Evolutionary conservation across 2,329 filamentous ascomycete genomes (phyloP).

Genomic region (Hypoxylon sp.): DNA sequence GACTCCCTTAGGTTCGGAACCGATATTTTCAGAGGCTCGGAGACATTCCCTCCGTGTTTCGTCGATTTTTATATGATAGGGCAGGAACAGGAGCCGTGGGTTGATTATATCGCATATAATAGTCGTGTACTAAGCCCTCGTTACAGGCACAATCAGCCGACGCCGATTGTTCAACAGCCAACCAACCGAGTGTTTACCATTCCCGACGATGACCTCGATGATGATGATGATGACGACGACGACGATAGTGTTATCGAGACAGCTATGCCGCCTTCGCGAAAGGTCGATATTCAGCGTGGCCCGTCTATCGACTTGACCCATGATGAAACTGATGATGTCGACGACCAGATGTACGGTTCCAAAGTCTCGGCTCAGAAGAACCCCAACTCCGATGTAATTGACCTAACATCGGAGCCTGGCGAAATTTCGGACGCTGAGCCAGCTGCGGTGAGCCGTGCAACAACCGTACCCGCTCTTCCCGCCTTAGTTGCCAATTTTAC

Average conservation of each 20-base stretch:
- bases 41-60: constrained; percentile 58
- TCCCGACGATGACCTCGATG: constrained; percentile 58
- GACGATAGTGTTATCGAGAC: constrained; percentile 41
- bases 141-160: constrained; percentile 16
- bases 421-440: constrained; percentile 33
- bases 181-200: constrained; percentile 58
- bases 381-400: constrained; percentile 45
- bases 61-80: constrained; percentile 55
- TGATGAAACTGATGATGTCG: constrained; percentile 28
- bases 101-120: not conserved
- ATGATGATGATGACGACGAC: constrained; percentile 52
- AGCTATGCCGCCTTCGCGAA: constrained; percentile 2
- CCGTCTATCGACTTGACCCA: constrained; percentile 47
- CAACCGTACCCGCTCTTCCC: not conserved
- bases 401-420: constrained; percentile 48
- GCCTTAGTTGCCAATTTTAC: not conserved
- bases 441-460: not conserved
- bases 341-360: constrained; percentile 5
- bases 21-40: constrained; percentile 56
- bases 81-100: constrained; percentile 48
- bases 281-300: constrained; percentile 8
- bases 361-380: constrained; percentile 17
- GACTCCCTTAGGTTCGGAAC: constrained; percentile 59
- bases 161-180: constrained; percentile 22
- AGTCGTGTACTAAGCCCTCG: constrained; percentile 26